phyloP scores from a whole-genome alignment of 139 green algal genomes.

The Klebsormidium nitens region DNA sequence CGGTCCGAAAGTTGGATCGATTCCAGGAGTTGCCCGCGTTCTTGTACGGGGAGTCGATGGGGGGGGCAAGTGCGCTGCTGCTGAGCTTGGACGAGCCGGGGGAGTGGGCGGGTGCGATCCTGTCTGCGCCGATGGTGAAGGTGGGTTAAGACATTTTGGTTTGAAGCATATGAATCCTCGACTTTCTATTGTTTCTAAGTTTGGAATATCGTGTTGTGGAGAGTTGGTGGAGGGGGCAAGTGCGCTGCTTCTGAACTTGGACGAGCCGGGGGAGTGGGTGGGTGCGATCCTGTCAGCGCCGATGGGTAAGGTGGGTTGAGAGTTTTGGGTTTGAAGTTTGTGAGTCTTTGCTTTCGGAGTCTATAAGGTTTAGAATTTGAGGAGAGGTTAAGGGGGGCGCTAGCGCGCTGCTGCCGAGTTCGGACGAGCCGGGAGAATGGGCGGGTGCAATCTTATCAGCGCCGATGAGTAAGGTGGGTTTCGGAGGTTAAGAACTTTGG shows the following conservation, averaged over 20 bases:
- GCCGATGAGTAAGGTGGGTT: conserved; percentile 15
- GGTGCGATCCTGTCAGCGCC: conserved; percentile 11
- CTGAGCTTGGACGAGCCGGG: not conserved
- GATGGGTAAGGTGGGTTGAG: conserved; percentile 15
- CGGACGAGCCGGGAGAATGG: not conserved
- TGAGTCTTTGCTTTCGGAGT: too few species aligned
- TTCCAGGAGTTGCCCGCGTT: conserved; percentile 6
- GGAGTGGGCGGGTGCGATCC: conserved; percentile 1
- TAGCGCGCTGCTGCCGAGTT: not conserved
- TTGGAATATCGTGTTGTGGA: too few species aligned
- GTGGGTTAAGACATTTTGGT: too few species aligned
- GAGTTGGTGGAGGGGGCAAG: conserved; percentile 26
- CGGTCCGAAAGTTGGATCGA: not conserved
- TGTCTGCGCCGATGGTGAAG: conserved; percentile 14
- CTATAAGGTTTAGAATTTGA: conserved; percentile 31
- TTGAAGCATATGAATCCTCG: too few species aligned
- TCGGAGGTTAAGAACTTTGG: too few species aligned
- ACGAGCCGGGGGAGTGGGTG: not conserved
- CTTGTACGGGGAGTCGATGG: conserved; percentile 34
- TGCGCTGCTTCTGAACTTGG: not conserved
- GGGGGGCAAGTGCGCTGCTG: conserved; percentile 11
- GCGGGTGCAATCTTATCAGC: conserved; percentile 8
- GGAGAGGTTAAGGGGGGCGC: conserved; percentile 30
- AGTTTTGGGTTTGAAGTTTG: too few species aligned
- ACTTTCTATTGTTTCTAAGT: too few species aligned